phyloP scores from a whole-genome alignment of 192 early-diverging fungal genomes.

The Entrophospora sp. region DNA sequence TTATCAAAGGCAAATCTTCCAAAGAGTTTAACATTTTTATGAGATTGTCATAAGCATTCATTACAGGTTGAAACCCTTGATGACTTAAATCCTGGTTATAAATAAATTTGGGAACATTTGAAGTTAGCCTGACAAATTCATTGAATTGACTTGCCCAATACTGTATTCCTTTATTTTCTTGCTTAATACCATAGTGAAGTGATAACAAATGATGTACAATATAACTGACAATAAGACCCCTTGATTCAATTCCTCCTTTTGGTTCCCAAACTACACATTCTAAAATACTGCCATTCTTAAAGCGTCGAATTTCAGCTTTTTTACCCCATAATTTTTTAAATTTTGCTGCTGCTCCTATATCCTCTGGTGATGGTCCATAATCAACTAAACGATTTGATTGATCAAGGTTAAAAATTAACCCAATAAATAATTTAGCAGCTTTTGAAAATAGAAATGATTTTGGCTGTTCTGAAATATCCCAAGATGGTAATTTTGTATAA shows the following conservation, averaged over 20 bases:
- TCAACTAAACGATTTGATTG: conserved; percentile 68
- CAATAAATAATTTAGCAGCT: conserved; percentile 44
- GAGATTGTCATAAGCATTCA: conserved; percentile 60
- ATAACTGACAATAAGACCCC: conserved; percentile 64
- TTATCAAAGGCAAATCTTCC: conserved; percentile 57
- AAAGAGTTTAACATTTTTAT: conserved; percentile 50
- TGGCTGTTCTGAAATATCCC: conserved; percentile 28
- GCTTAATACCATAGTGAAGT: conserved; percentile 58
- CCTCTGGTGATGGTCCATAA: conserved; percentile 76
- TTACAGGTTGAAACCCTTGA: conserved; percentile 54
- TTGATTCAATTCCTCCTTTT: conserved; percentile 46
- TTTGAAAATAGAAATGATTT: conserved; percentile 25
- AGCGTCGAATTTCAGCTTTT: conserved; percentile 81
- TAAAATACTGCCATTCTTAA: conserved; percentile 86
- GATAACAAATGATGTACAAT: conserved; percentile 73
- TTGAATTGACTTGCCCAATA: conserved; percentile 66
- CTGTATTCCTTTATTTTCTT: conserved; percentile 30
- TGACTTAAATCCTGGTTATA: conserved; percentile 32
- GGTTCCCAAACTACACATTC: conserved; percentile 82
- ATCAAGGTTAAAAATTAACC: conserved; percentile 64
- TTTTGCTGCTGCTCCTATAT: conserved; percentile 48
- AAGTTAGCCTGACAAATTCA: conserved; percentile 47
- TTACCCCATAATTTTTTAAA: conserved; percentile 87
- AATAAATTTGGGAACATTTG: conserved; percentile 33
- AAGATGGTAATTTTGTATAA: conserved; percentile 28